Base-by-base conservation (phyloP, 371 early-diverging fungal genomes). In the Syncephalastrum monosporum region DNA sequence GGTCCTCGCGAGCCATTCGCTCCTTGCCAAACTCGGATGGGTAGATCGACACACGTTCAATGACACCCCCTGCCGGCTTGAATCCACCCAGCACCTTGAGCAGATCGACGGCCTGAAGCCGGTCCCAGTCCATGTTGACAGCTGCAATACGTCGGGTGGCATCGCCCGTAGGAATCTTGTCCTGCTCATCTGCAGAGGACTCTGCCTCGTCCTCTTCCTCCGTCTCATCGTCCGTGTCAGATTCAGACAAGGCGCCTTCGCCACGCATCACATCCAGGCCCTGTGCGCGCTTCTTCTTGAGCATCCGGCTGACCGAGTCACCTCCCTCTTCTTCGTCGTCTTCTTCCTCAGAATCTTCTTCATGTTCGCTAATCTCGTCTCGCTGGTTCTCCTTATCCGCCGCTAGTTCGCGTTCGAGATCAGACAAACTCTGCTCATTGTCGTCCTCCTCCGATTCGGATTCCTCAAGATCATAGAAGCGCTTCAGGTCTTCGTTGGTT, bases 51-150 rank as follows among this genome's bases (percentile, higher is more conserved):
- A 98, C 94, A 0, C 87, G 82, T 5, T 83, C 63, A 41, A 99
- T 83, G 10, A 82, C 70, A 7, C 91, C 91, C 33, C 77, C 75
- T 41, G 83, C 81, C 1, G 95, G 92, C 59, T 89, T 92, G 75
- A 98, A 94, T 13, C 83, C 89, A 46, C 84, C 84, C 64, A 98
- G 86, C 0, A 94, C 91, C 52, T 92, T 91, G 60, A 86, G 86
- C 60, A 99, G 71, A 68, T 98, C 99, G 0, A 76, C 68, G 0
- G 97, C 89, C 62, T 83, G 89, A 52, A 95, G 78, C 49, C 95
- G 85, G 62, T 96, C 96, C 99, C 99, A 97, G 74, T 99, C 99
- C 86, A 99, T 72, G 63, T 97, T 97, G 17, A 99, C 92, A 16
- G 87, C 84, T 13, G 98, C 99, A 51, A 99, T 82, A 23, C 99